These are phyloP conservation scores for Linanthus parryae DNA, from an alignment of 148 eudicot species.

Conservation along the genomic window DNA sequence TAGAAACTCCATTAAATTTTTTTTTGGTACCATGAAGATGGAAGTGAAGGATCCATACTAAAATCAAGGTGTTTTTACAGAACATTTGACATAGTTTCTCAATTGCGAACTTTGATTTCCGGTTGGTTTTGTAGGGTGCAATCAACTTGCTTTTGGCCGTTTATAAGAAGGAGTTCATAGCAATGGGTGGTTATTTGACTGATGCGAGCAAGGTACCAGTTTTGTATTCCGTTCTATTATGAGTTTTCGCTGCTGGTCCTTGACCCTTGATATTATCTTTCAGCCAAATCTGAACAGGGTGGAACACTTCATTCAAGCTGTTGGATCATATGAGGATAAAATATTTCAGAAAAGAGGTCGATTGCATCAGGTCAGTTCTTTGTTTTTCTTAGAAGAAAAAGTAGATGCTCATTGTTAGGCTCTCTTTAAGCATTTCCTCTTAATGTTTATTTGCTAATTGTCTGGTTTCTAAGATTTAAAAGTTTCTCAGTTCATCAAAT, in stretches of 20 bases:
- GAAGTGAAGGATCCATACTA: too few species aligned
- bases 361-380: constrained; percentile 59
- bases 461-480: too few species aligned
- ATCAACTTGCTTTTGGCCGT: constrained; percentile 82
- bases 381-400: constrained; percentile 1
- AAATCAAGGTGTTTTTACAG: too few species aligned
- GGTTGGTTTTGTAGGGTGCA: constrained; percentile 91
- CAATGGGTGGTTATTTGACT: constrained; percentile 78
- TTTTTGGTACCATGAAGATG: too few species aligned
- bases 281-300: constrained; percentile 80
- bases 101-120: too few species aligned
- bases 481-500: too few species aligned
- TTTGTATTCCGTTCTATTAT: constrained; percentile 7
- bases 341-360: constrained; percentile 88
- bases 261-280: constrained; percentile 2
- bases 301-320: constrained; percentile 86
- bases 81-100: too few species aligned
- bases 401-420: too few species aligned
- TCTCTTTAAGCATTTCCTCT: too few species aligned
- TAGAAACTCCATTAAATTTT: too few species aligned
- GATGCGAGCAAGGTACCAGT: constrained; percentile 80
- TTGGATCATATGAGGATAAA: constrained; percentile 87
- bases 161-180: constrained; percentile 75
- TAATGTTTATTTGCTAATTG: too few species aligned
- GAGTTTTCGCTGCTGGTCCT: neutral